Conservation (phyloP, 2,329 filamentous ascomycete genomes). For the Trichoderma koningii region DNA sequence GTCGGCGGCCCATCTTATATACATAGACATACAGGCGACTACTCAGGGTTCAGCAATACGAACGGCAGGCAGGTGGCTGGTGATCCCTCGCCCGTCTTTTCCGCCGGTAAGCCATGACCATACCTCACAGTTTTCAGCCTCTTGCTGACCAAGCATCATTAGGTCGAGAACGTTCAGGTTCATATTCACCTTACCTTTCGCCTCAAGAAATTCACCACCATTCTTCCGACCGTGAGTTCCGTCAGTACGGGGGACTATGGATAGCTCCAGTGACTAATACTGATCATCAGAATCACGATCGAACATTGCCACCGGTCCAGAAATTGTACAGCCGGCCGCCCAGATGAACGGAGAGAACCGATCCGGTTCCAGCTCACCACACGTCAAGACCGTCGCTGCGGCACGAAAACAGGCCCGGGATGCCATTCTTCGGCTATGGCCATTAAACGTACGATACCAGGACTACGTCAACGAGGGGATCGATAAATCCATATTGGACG, state of each 20-base stretch:
- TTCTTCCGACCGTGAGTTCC: background rate
- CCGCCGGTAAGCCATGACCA: constrained; percentile 5
- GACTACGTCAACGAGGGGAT: constrained; percentile 74
- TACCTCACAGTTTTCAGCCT: background rate
- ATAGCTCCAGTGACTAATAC: background rate
- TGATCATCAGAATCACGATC: background rate
- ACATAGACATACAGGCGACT: background rate
- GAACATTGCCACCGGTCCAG: background rate
- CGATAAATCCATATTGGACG: constrained; percentile 61
- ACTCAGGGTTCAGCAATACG: background rate
- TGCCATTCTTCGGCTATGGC: constrained; percentile 65
- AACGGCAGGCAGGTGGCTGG: background rate
- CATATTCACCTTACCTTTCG: constrained; percentile 56
- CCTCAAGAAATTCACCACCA: constrained; percentile 48
- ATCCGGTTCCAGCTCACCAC: background rate
- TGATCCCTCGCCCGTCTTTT: constrained; percentile 5
- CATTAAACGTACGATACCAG: constrained; percentile 70
- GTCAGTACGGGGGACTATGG: background rate
- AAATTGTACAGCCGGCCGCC: background rate
- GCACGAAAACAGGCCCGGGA: constrained; percentile 63
- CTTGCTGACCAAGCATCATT: background rate
- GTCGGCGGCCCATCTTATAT: background rate
- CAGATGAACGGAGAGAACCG: background rate
- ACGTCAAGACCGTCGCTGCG: constrained; percentile 37
- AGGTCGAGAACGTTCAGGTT: constrained; percentile 50